These are phyloP conservation scores for Ramalina peruviana DNA, from an alignment of 495 filamentous ascomycete genomes.

Conservation along the genomic window DNA sequence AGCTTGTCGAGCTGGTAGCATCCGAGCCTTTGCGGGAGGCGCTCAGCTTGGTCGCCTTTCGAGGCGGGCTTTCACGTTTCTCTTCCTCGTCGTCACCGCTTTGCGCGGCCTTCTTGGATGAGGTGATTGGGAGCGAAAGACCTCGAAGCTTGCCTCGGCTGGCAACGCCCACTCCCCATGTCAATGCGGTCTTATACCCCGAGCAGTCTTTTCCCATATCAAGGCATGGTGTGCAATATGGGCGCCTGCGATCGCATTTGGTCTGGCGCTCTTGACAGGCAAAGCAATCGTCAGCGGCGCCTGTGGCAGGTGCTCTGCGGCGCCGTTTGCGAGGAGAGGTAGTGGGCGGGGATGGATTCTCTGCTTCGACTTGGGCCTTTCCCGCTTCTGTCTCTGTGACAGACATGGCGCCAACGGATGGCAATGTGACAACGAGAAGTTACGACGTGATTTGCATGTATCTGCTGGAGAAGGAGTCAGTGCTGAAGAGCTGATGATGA, in stretches of 20 bases:
- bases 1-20: conserved; percentile 4
- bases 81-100: conserved; percentile 28
- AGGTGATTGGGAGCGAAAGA: conserved; percentile 69
- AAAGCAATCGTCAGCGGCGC: conserved; percentile 92
- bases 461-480: background rate
- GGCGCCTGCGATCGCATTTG: conserved; percentile 82
- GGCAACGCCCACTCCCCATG: conserved; percentile 94
- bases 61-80: conserved; percentile 5
- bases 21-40: conserved; percentile 9
- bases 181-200: conserved; percentile 93
- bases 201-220: conserved; percentile 86
- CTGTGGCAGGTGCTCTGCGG: conserved; percentile 74
- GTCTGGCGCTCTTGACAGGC: conserved; percentile 70
- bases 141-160: conserved; percentile 92
- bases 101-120: conserved; percentile 31
- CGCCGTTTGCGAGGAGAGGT: conserved; percentile 57
- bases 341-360: conserved; percentile 9
- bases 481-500: background rate
- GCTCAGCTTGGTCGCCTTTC: conserved; percentile 10
- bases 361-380: conserved; percentile 1
- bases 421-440: background rate
- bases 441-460: background rate
- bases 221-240: conserved; percentile 91
- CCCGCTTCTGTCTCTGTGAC: conserved; percentile 7
- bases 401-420: conserved; percentile 3